Base-by-base conservation (phyloP, 139 green algal genomes). In the Raphidocelis subcapitata region DNA sequence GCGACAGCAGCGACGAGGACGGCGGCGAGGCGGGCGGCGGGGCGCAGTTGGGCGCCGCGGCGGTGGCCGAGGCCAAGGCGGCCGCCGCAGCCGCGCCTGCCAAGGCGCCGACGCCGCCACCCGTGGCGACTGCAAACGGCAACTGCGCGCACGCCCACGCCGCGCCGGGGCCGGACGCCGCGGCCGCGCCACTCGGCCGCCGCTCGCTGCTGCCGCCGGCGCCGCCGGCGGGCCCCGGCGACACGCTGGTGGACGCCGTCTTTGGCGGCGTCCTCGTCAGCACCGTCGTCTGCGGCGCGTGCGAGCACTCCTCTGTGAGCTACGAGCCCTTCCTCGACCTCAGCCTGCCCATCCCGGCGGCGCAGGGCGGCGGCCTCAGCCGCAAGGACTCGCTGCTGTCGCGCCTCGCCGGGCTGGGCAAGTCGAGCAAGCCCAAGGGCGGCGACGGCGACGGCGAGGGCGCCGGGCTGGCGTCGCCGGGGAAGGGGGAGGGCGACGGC, bases 181-280 rank as follows among this genome's bases (percentile, higher is more conserved):
- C n/a, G n/a, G n/a, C n/a, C n/a, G n/a, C 54, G 54, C 20, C 54
- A 5, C 49, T 77, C 59, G 5, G 18, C 20, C 70, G 70, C 61
- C 68, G 62, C 59, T 77, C 70, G 14, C 61, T 77, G 47, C 61
- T 77, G 54, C 72, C 72, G 2, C 72, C 72, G n/a, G 37, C n/a
- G 29, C 52, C 72, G 31, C 72, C 72, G 3, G 32, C 5, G 3
- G 41, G 35, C 23, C 51, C 72, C 21, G 72, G 72, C 26, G 51
- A 35, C 63, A 78, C 46, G 32, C 37, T 46, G 12, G 51, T 77
- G 1, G 79, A 85, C 12, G 23, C 20, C 1, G 56, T 88, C 29
- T 91, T 91, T 77, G 81, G 81, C 23, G 83, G 86, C 57, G 62
- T 82, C 62, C 81, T 91, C n/a, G 59, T 63, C 4, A 84, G 74